Evolutionary conservation across 257 asterid species (phyloP), one percentile per base, ranked within the genome.

Genomic region (Primulina huaijiensis): DNA sequence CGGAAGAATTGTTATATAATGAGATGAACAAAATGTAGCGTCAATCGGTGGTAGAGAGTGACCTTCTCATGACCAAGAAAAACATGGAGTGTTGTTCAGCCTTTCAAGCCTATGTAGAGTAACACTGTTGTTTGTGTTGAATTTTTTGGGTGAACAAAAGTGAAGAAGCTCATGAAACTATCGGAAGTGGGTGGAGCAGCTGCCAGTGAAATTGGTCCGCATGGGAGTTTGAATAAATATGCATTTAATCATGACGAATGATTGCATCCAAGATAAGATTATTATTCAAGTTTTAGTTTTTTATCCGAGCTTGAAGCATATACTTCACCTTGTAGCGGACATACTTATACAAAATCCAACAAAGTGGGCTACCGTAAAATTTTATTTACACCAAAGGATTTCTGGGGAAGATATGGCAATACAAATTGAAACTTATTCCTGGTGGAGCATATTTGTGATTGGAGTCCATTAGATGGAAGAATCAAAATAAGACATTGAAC

Each of bases 371-470:
- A 23, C 25, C 25, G 25, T 23, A 43, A 43, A 43, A 3, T 11
- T 43, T 43, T 12, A 2, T 40, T 40, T 40, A 10, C 11, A 2
- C 53, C 25, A 3, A 43, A 14, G 5, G 1, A 14, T 4, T 43
- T 43, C n/a, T 10, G 25, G 56, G 62, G 38, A 70, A 34, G 43
- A 64, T 40, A 31, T 64, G 69, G 17, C 52, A 14, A 68, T 56
- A 57, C 68, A 62, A 60, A 27, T 43, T 43, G 46, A 20, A 29
- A 55, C 60, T 65, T 16, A 73, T 25, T 59, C 61, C 25, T 60
- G 43, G 46, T 37, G 20, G 50, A 20, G 53, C 64, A 20, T 67
- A 67, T 60, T 6, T 34, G 31, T 53, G 62, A 58, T 23, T 17
- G 37, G 30, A 64, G 56, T 30, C 52, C 71, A n/a, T 29, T 65